These are phyloP conservation scores for Babesia bovis DNA, from an alignment of 169 alveolate genomes.

Conservation along the genomic window DNA sequence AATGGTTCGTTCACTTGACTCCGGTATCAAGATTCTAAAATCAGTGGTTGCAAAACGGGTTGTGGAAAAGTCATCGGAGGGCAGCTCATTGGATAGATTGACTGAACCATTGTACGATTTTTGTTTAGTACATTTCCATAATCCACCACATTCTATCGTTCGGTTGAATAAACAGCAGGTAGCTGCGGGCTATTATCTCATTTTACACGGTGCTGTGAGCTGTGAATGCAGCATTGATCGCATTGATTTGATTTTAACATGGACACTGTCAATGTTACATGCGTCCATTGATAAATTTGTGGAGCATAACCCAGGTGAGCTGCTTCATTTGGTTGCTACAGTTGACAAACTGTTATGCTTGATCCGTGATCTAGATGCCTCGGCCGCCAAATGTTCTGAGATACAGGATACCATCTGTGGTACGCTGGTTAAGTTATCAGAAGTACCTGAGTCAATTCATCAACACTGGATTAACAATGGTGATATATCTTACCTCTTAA, in stretches of 20 bases:
- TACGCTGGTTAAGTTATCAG: neutral
- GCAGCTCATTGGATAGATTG: neutral
- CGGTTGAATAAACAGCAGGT: neutral
- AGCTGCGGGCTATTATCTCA: neutral
- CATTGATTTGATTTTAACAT: neutral
- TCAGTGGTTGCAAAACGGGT: neutral
- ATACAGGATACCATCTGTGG: neutral
- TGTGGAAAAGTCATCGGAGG: neutral
- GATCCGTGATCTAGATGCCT: neutral
- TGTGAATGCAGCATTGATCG: constrained; percentile 7
- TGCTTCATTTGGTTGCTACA: neutral
- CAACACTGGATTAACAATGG: no score
- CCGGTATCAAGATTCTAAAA: neutral
- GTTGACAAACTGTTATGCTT: constrained; percentile 11
- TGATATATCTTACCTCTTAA: no score
- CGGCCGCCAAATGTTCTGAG: neutral
- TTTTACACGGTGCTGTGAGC: neutral
- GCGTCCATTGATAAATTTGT: neutral
- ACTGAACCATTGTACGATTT: neutral
- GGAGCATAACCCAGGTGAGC: neutral
- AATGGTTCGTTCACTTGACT: neutral
- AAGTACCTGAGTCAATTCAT: neutral
- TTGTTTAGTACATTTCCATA: neutral
- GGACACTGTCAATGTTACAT: neutral
- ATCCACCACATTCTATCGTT: neutral